phyloP scores from a whole-genome alignment of 1,139 yeast genomes.

The Geotrichum aggregatum region DNA sequence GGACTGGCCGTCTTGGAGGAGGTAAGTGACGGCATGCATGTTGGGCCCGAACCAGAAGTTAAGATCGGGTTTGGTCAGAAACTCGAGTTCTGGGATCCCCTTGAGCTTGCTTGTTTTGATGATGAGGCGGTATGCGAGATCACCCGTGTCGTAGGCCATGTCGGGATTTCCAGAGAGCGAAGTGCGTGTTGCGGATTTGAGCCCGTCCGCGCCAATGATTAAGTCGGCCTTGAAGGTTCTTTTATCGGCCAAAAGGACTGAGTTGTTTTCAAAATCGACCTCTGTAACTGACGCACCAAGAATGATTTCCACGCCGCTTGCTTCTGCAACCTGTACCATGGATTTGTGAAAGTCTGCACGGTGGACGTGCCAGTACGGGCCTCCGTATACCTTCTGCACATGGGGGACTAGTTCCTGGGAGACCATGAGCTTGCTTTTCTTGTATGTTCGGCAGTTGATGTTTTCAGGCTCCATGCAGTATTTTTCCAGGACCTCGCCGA shows the following conservation, averaged over 20 bases:
- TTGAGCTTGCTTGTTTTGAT: slow-evolving; percentile 24
- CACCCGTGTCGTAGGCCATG: slow-evolving; percentile 31
- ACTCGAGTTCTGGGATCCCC: slow-evolving; percentile 27
- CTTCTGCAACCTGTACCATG: slow-evolving; percentile 33
- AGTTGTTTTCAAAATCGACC: slow-evolving; percentile 32
- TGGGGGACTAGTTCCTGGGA: slow-evolving; percentile 33
- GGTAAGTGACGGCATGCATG: slow-evolving; percentile 34
- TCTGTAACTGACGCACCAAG: slow-evolving; percentile 31
- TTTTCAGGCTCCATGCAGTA: slow-evolving; percentile 33
- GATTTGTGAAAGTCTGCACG: slow-evolving; percentile 38
- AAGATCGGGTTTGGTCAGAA: slow-evolving; percentile 30
- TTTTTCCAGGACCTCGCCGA: slow-evolving; percentile 30
- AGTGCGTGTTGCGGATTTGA: slow-evolving; percentile 29
- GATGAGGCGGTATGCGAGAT: slow-evolving; percentile 31
- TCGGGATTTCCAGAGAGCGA: slow-evolving; percentile 25
- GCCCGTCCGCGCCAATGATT: slow-evolving; percentile 42
- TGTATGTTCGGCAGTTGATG: slow-evolving; percentile 33
- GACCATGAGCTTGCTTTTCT: slow-evolving; percentile 33
- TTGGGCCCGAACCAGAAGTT: slow-evolving; percentile 37
- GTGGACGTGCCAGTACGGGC: slow-evolving; percentile 34
- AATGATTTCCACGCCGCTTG: slow-evolving; percentile 31
- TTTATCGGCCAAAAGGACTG: slow-evolving; percentile 35
- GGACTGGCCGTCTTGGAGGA: slow-evolving; percentile 27
- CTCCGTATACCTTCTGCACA: slow-evolving; percentile 30
- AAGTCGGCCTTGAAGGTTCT: slow-evolving; percentile 33